Evolutionary conservation across 140 eudicot species (phyloP).

Genomic region (Oenanthe javanica): DNA sequence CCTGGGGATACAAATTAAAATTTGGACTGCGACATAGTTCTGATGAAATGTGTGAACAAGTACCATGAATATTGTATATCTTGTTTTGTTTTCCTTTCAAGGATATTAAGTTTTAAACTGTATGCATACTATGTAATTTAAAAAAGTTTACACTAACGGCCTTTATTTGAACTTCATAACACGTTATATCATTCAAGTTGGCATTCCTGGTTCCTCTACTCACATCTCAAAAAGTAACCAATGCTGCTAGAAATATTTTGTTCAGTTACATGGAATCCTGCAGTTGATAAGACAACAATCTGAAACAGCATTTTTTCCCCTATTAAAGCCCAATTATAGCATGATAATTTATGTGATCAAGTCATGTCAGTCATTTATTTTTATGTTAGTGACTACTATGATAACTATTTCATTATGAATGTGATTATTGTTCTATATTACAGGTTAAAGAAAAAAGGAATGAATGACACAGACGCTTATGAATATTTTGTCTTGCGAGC

Average conservation of each 20-base stretch:
- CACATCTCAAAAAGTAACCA: background rate
- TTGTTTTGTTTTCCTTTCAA: background rate
- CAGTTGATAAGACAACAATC: background rate
- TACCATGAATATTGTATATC: background rate
- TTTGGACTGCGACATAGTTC: background rate
- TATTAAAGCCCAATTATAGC: background rate
- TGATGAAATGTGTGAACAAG: background rate
- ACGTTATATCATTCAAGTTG: background rate
- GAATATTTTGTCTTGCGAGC: slow-evolving; percentile 78
- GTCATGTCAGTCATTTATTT: background rate
- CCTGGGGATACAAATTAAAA: background rate
- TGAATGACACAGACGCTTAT: slow-evolving; percentile 58
- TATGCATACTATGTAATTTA: background rate
- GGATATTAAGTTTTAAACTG: background rate
- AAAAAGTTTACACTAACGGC: background rate
- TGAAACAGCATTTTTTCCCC: background rate
- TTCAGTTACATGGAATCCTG: background rate
- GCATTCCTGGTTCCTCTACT: background rate
- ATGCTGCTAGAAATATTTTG: background rate
- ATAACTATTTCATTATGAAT: background rate
- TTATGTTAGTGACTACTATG: background rate
- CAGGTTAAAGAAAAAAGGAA: slow-evolving; percentile 50
- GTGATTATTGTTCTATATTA: slow-evolving; percentile 8
- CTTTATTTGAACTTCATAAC: background rate
- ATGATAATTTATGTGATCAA: background rate